phyloP scores from a whole-genome alignment of 73 alveolate genomes.

The Strombidium stylifer region DNA sequence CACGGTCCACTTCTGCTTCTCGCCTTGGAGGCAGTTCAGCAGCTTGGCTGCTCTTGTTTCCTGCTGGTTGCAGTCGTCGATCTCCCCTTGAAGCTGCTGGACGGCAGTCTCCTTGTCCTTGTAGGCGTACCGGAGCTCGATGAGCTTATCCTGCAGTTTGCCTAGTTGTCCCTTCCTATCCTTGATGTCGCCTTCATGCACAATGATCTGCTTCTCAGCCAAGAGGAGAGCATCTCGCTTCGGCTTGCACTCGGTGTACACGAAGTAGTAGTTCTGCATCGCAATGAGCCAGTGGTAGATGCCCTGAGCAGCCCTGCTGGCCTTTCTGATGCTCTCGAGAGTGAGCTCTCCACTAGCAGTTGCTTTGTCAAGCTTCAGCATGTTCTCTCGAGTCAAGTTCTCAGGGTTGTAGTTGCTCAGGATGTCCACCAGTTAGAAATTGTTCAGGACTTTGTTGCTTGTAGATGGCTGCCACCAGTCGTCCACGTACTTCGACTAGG shows the following conservation, averaged over 20 bases:
- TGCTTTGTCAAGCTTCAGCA: conserved; percentile 69
- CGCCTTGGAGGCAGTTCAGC: conserved; percentile 62
- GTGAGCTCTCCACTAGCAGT: conserved; percentile 64
- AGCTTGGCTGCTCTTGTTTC: conserved; percentile 60
- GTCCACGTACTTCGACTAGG: conserved; percentile 13
- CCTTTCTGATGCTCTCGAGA: conserved; percentile 71
- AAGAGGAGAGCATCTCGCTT: conserved; percentile 93
- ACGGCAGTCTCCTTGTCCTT: conserved; percentile 48
- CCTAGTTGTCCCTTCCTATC: conserved; percentile 50
- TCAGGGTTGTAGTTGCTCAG: conserved; percentile 60
- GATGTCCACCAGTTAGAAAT: conserved; percentile 67
- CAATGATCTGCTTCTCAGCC: conserved; percentile 94
- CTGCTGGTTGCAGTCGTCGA: conserved; percentile 42
- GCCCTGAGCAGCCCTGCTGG: conserved; percentile 77
- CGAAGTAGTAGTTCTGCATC: conserved; percentile 46
- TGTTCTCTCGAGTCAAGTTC: too few species aligned
- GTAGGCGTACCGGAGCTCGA: conserved; percentile 23
- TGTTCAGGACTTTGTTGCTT: conserved; percentile 72
- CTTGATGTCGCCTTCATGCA: conserved; percentile 74
- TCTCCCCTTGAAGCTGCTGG: conserved; percentile 39
- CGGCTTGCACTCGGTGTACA: conserved; percentile 64
- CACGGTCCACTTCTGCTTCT: conserved; percentile 68
- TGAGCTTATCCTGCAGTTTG: conserved; percentile 43
- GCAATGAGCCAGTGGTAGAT: conserved; percentile 85
- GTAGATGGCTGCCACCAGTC: conserved; percentile 67